Conservation (phyloP, 768 basidiomycete genomes). For the Boletus tomentosulus region DNA sequence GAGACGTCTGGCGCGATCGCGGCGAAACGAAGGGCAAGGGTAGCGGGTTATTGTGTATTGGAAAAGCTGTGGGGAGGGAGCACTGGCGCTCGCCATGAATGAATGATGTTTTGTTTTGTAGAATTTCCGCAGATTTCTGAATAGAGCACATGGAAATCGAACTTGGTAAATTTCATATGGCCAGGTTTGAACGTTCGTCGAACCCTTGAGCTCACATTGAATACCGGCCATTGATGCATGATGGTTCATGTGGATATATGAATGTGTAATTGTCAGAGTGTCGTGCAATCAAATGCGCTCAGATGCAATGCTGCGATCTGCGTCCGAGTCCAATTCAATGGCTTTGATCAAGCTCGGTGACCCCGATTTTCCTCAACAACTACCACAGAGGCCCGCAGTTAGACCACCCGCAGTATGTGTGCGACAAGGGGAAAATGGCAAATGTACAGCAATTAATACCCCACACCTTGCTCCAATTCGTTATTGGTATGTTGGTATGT, state of each 20-base stretch:
- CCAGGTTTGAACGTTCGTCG: neutral
- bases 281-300: too few relatives aligned
- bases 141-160: neutral
- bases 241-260: neutral
- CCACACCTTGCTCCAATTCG: too few relatives aligned
- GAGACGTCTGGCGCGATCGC: neutral
- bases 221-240: neutral
- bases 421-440: too few relatives aligned
- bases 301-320: neutral
- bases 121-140: neutral
- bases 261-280: too few relatives aligned
- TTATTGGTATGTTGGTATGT: too few relatives aligned
- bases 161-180: neutral
- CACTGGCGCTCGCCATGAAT: neutral
- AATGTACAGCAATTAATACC: too few relatives aligned
- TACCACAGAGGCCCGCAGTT: too few relatives aligned
- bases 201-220: neutral
- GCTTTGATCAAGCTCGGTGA: neutral
- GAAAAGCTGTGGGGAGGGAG: neutral
- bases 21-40: conserved; percentile 1
- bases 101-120: neutral
- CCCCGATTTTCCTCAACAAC: neutral
- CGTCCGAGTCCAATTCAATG: neutral
- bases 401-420: too few relatives aligned
- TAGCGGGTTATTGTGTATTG: neutral